Evolutionary conservation across 257 asterid genomes (phyloP).

Genomic region (Nicotiana sylvestris): DNA sequence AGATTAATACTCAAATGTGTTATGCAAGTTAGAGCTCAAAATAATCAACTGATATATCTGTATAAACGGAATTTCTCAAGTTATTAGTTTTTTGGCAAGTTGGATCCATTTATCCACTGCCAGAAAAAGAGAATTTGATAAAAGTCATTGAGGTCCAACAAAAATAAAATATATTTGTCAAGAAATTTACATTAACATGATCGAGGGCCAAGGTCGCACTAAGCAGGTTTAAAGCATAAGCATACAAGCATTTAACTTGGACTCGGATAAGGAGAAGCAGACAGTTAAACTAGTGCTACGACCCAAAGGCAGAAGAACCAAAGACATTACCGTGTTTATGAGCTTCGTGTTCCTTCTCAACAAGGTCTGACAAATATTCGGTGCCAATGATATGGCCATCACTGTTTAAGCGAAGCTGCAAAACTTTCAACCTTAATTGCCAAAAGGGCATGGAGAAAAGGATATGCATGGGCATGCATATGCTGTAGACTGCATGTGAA

Average conservation of each 20-base stretch:
- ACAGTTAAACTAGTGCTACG: background rate
- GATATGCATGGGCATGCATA: background rate
- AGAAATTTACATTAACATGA: background rate
- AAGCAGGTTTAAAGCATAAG: background rate
- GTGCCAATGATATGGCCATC: conserved; percentile 81
- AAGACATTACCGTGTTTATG: conserved; percentile 75
- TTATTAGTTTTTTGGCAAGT: conserved; percentile 1
- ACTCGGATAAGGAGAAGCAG: background rate
- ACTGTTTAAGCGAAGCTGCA: conserved; percentile 82
- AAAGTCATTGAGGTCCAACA: background rate
- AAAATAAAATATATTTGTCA: background rate
- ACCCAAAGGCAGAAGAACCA: conserved; percentile 8
- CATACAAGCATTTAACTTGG: background rate
- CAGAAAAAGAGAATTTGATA: background rate
- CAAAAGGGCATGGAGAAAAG: background rate
- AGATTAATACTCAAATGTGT: background rate
- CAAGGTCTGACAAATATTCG: conserved; percentile 88
- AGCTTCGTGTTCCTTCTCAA: conserved; percentile 74
- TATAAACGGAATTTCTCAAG: background rate
- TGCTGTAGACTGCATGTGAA: background rate
- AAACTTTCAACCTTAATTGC: conserved; percentile 16
- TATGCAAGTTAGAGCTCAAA: background rate
- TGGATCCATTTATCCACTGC: background rate
- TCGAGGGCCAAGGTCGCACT: background rate
- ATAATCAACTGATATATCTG: background rate